These are phyloP conservation scores for Penicillium sp. DNA, from an alignment of 2,329 filamentous ascomycete species.

Conservation along the genomic window DNA sequence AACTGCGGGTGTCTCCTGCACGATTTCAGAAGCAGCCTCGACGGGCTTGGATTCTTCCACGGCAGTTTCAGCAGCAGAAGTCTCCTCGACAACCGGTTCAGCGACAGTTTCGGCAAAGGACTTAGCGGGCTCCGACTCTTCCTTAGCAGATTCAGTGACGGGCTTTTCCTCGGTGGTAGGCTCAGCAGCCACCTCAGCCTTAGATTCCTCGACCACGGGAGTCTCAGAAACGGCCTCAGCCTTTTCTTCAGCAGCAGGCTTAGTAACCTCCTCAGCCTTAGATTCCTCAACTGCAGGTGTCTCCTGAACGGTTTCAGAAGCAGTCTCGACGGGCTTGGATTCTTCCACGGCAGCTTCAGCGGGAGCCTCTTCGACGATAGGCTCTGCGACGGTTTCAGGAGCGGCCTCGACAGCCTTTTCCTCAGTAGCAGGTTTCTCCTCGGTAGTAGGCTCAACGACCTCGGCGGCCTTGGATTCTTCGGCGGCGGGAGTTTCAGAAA, in stretches of 20 bases:
- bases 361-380: not conserved
- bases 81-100: constrained; percentile 1
- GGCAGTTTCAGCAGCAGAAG: not conserved
- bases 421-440: not conserved
- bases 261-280: not conserved
- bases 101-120: constrained; percentile 6
- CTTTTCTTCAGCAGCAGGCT: not conserved
- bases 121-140: constrained; percentile 1
- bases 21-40: constrained; percentile 4
- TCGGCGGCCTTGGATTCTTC: constrained; percentile 1
- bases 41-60: not conserved
- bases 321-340: not conserved
- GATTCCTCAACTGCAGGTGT: not conserved
- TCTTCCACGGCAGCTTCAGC: not conserved
- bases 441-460: not conserved
- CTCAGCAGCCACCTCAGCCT: not conserved
- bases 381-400: too few species aligned
- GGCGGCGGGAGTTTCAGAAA: constrained; percentile 3
- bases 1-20: not conserved
- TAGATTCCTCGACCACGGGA: not conserved
- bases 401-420: too few species aligned
- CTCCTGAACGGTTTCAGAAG: constrained; percentile 8
- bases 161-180: constrained; percentile 2
- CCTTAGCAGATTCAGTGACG: not conserved
- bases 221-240: not conserved